These are phyloP conservation scores for Chaetomiaceae sp. DNA, from an alignment of 2,329 filamentous ascomycete species.

Conservation along the genomic window DNA sequence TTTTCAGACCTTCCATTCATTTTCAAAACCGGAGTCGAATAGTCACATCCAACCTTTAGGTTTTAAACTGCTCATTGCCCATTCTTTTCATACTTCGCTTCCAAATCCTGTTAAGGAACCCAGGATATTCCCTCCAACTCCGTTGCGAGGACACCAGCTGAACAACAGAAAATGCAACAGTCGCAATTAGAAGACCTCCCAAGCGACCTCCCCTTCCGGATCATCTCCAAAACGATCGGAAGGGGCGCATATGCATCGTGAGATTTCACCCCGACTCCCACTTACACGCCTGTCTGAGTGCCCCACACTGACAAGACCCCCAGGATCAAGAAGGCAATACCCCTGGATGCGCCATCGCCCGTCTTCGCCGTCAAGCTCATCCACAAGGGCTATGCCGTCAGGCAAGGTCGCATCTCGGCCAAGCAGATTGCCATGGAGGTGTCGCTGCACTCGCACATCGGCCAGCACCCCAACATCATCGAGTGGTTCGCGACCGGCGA, in stretches of 20 bases:
- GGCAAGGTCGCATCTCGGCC: conserved; percentile 78
- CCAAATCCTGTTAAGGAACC: not conserved
- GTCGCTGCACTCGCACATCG: conserved; percentile 81
- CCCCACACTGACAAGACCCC: conserved; percentile 22
- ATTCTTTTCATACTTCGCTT: not conserved
- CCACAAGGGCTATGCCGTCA: conserved; percentile 90
- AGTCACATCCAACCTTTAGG: no score
- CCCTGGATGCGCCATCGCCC: conserved; percentile 62
- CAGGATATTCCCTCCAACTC: not conserved
- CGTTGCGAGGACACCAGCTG: conserved; percentile 15
- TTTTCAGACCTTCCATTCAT: not conserved
- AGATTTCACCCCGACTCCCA: conserved; percentile 28
- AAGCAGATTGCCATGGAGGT: conserved; percentile 93
- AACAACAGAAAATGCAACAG: conserved; percentile 50
- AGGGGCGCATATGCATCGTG: conserved; percentile 97
- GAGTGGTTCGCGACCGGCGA: conserved; percentile 86
- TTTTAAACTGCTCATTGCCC: no score
- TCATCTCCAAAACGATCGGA: conserved; percentile 94
- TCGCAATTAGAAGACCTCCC: conserved; percentile 89
- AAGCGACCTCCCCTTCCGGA: conserved; percentile 79
- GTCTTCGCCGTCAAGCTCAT: conserved; percentile 98
- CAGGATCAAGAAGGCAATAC: conserved; percentile 90
- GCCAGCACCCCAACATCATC: conserved; percentile 88
- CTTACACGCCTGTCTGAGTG: conserved; percentile 14
- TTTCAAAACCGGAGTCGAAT: no score